These are phyloP conservation scores for Guillardia theta DNA, from an alignment of 78 protist species.

Conservation along the genomic window DNA sequence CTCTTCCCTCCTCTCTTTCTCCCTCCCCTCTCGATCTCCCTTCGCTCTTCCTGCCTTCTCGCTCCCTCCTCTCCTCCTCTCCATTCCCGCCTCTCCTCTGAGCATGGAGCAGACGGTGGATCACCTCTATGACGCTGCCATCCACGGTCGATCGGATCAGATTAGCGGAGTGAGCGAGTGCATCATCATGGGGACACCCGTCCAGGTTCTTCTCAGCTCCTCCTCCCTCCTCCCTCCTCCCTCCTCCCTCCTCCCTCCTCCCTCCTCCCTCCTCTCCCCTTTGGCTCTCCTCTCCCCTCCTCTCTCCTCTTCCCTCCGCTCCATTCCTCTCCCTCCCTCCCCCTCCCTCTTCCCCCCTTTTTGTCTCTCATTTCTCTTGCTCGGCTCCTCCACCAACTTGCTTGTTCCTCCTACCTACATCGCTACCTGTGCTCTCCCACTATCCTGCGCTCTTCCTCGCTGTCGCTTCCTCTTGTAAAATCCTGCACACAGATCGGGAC, in stretches of 20 bases:
- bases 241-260: not conserved
- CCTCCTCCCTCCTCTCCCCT: not conserved
- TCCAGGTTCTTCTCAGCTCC: conserved; percentile 94
- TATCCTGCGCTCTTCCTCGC: too few species aligned
- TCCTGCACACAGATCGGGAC: too few species aligned
- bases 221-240: conserved; percentile 75
- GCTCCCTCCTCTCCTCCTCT: not conserved
- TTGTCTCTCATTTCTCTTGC: not conserved
- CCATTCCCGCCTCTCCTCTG: not conserved
- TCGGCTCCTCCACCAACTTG: not conserved
- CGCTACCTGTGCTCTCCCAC: too few species aligned
- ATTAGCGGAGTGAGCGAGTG: conserved; percentile 93
- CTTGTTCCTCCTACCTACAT: too few species aligned
- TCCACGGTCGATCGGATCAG: conserved; percentile 50
- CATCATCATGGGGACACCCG: conserved; percentile 95
- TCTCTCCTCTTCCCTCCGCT: not conserved
- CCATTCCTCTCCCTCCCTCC: not conserved
- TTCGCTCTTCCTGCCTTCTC: too few species aligned
- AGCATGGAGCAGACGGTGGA: conserved; percentile 66
- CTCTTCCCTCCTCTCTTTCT: not conserved
- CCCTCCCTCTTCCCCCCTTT: not conserved
- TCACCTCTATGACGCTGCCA: conserved; percentile 96
- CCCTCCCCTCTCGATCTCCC: not conserved
- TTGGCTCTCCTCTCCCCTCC: not conserved
- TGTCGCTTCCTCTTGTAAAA: too few species aligned